A percentile compares a stretch with the other conserved stretches of the same genome.
phyloP scores from a whole-genome alignment of 805 yeast genomes.

The Pichia thaimueangensis region DNA sequence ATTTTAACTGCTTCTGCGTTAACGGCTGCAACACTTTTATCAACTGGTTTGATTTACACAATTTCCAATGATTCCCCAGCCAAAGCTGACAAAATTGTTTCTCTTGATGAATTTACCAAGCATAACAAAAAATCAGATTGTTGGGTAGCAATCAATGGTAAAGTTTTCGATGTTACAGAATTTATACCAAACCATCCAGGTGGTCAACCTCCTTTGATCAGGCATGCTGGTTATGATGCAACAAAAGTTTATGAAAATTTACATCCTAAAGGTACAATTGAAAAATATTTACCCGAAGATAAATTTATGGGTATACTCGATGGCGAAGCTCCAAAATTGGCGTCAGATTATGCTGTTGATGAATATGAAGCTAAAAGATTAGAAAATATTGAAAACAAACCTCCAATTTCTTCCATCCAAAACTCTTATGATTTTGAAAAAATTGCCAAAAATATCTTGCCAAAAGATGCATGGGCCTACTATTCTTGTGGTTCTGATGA shows the following conservation, averaged over 20 bases:
- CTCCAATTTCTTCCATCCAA: slow-evolving; percentile 62
- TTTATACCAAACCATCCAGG: slow-evolving; percentile 45
- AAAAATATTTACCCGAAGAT: slow-evolving; percentile 49
- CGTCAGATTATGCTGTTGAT: slow-evolving; percentile 25
- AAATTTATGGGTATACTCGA: slow-evolving; percentile 52
- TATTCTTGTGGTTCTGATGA: slow-evolving; percentile 91
- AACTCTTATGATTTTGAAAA: slow-evolving; percentile 84
- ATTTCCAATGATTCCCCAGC: slow-evolving; percentile 10
- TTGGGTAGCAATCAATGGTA: slow-evolving; percentile 79
- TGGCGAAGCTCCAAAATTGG: slow-evolving; percentile 31
- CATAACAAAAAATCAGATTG: slow-evolving; percentile 59
- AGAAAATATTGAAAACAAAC: slow-evolving; percentile 44
- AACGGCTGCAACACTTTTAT: too few relatives aligned
- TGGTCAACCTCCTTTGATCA: slow-evolving; percentile 39
- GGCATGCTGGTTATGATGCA: slow-evolving; percentile 47
- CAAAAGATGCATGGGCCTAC: slow-evolving; percentile 85
- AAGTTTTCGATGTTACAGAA: slow-evolving; percentile 75
- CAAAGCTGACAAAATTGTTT: slow-evolving; percentile 12
- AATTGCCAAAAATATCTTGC: slow-evolving; percentile 73
- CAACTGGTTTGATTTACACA: too few relatives aligned
- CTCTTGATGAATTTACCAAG: slow-evolving; percentile 37
- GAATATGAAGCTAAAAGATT: slow-evolving; percentile 39
- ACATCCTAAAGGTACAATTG: slow-evolving; percentile 84
- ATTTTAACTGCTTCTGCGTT: too few relatives aligned
- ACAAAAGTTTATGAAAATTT: slow-evolving; percentile 75